These are phyloP conservation scores for Trichomonas tenax DNA, from an alignment of 208 protist genomes.

Conservation along the genomic window DNA sequence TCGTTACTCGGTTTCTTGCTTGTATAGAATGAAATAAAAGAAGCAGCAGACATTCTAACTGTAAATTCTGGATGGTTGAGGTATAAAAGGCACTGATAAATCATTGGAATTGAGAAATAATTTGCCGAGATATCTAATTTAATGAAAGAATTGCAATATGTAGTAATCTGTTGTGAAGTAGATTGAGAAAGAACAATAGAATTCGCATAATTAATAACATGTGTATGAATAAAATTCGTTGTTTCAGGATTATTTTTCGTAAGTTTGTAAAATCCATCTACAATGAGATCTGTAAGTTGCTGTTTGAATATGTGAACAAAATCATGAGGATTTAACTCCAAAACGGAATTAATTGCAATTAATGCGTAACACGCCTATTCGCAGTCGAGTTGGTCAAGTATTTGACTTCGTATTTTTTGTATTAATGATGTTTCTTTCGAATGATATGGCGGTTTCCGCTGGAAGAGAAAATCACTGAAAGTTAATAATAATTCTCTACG, in stretches of 20 bases:
- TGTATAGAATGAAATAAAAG: background rate
- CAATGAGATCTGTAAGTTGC: background rate
- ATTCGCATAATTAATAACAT: background rate
- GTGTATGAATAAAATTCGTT: background rate
- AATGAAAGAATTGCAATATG: background rate
- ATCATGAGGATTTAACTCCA: background rate
- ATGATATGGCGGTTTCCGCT: too few relatives aligned
- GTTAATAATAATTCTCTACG: background rate
- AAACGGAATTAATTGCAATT: background rate
- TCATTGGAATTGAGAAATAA: background rate
- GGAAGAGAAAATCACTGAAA: background rate
- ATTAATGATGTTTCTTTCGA: background rate
- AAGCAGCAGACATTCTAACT: background rate
- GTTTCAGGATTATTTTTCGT: background rate
- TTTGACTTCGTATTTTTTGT: background rate
- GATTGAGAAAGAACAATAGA: background rate
- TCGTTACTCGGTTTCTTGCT: background rate
- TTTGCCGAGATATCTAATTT: background rate
- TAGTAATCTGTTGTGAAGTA: background rate
- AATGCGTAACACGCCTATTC: background rate
- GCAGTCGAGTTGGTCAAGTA: background rate
- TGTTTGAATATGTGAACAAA: background rate
- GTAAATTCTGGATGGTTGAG: background rate
- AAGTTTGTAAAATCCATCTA: background rate
- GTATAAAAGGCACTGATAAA: background rate